Percentiles rank a stretch among this genome's conserved stretches.
phyloP scores from a whole-genome alignment of 257 asterid genomes.

The Ehretia macrophylla region DNA sequence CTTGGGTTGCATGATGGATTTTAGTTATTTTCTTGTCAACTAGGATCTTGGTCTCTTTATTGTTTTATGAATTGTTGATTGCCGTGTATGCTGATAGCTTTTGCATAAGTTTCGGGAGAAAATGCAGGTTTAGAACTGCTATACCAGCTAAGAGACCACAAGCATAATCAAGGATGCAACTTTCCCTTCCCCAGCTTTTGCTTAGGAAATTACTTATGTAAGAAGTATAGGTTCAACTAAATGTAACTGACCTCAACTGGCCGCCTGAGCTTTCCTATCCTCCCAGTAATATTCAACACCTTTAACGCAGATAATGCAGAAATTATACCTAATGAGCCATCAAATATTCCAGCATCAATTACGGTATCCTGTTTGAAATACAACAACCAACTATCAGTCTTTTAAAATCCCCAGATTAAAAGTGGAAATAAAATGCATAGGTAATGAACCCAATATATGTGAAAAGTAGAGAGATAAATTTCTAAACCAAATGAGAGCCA shows the following conservation, averaged over 20 bases:
- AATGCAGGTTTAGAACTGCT: no score
- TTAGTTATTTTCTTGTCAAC: no score
- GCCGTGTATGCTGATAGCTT: no score
- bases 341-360: conserved; percentile 88
- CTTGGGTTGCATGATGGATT: no score
- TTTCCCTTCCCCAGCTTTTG: no score
- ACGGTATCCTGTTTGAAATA: conserved; percentile 76
- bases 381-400: conserved; percentile 2
- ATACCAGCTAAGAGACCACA: no score
- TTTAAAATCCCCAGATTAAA: conserved; percentile 1
- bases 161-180: no score
- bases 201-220: no score
- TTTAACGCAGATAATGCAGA: conserved; percentile 80
- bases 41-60: no score
- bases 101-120: no score
- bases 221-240: no score
- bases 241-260: conserved; percentile 77
- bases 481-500: conserved; percentile 97
- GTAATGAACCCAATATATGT: conserved; percentile 6
- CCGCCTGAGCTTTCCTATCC: conserved; percentile 55
- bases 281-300: conserved; percentile 56
- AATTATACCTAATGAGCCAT: conserved; percentile 84
- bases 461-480: conserved; percentile 16
- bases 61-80: no score
- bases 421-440: conserved; percentile 3